Evolutionary conservation across 352 stramenopile species (phyloP).

Genomic region (Pythium grandisporangium): DNA sequence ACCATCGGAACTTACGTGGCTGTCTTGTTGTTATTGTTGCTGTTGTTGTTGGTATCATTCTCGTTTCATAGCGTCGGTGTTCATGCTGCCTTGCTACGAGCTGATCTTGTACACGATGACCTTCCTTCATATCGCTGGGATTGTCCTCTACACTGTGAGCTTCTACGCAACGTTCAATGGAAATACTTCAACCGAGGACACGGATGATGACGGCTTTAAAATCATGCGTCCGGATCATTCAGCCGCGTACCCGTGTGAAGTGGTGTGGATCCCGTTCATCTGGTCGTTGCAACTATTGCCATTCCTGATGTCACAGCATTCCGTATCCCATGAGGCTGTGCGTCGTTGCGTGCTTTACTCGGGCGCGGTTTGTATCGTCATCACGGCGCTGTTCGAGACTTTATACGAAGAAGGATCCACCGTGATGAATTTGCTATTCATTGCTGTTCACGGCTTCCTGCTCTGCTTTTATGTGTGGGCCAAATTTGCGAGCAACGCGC

Average conservation of each 20-base stretch:
- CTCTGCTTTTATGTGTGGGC: slow-evolving; percentile 70
- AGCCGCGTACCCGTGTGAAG: slow-evolving; percentile 38
- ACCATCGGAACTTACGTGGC: too few relatives aligned
- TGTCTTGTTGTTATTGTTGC: background rate
- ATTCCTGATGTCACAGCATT: slow-evolving; percentile 82
- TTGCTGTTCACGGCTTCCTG: slow-evolving; percentile 41
- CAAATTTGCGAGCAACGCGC: slow-evolving; percentile 71
- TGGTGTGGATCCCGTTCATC: slow-evolving; percentile 42
- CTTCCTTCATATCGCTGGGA: slow-evolving; percentile 30
- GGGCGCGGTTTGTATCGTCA: slow-evolving; percentile 36
- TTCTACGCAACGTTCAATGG: slow-evolving; percentile 21
- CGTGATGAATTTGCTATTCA: slow-evolving; percentile 38
- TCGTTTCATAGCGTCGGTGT: slow-evolving; percentile 41
- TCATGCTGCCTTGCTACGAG: slow-evolving; percentile 86
- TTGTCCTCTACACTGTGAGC: slow-evolving; percentile 44
- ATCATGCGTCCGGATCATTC: slow-evolving; percentile 11
- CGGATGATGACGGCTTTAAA: background rate
- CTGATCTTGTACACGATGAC: slow-evolving; percentile 79
- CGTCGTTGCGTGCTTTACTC: slow-evolving; percentile 64
- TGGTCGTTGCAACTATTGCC: slow-evolving; percentile 75
- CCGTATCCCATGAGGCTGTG: slow-evolving; percentile 67
- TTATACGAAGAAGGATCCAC: slow-evolving; percentile 38
- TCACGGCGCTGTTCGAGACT: slow-evolving; percentile 51
- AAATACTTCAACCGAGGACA: slow-evolving; percentile 1
- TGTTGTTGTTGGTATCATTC: slow-evolving; percentile 1